A percentile compares a stretch with the other conserved stretches of the same genome.
phyloP scores from a whole-genome alignment of 2,329 filamentous ascomycete genomes.

The Ceratocystis variospora region DNA sequence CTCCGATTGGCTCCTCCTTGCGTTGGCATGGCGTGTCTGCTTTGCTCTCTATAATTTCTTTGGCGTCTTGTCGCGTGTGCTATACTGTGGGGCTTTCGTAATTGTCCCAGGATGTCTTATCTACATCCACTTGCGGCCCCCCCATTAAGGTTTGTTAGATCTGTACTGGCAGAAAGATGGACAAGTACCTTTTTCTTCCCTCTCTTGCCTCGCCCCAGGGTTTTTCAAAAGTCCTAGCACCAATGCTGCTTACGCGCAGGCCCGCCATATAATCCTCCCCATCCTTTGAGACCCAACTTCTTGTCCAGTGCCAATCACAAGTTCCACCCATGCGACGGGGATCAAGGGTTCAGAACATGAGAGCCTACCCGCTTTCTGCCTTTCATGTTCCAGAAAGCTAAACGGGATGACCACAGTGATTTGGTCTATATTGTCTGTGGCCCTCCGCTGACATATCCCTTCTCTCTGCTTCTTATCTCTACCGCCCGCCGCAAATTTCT shows the following conservation, averaged over 20 bases:
- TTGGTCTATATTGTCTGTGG: neutral
- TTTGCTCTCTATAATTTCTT: too few species aligned
- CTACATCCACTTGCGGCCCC: conserved; percentile 1
- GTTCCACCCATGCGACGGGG: neutral
- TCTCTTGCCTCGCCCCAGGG: neutral
- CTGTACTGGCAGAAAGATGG: neutral
- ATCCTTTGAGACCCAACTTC: neutral
- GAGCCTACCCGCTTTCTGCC: neutral
- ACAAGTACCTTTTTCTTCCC: neutral
- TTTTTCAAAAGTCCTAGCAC: neutral
- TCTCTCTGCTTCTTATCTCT: neutral
- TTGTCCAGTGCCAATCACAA: neutral
- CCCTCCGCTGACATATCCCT: neutral
- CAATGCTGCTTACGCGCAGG: neutral
- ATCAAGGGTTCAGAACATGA: neutral
- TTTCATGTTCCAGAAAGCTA: neutral
- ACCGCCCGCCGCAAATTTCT: neutral
- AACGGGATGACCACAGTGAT: neutral
- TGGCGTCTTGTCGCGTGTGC: too few species aligned
- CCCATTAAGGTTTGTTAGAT: conserved; percentile 5
- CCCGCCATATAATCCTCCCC: neutral
- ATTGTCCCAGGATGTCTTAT: conserved; percentile 6
- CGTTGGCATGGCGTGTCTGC: too few species aligned
- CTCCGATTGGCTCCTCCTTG: too few species aligned
- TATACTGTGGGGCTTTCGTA: neutral